Base-by-base conservation (phyloP, 192 early-diverging fungal species). In the Phycomyces blakesleeanus region DNA sequence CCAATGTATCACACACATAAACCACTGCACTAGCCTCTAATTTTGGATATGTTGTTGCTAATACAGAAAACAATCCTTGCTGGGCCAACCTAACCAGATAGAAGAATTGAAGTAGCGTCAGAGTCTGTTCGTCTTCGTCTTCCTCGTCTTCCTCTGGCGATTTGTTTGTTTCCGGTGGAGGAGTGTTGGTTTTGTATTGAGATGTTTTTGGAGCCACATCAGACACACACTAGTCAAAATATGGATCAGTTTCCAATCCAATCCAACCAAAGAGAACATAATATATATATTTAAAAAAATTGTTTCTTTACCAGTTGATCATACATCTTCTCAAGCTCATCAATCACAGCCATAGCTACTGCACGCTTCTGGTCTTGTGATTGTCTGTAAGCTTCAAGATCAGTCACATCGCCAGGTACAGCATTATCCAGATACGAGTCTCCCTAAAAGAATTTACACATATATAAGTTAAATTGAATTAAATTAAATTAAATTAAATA, bases 1-100 rank as follows among this genome's bases (percentile, higher is more conserved):
- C 51, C 6, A 63, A 22, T 9, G 51, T 27, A 44, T 63, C 61
- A n/a, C 51, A 63, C 25, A 63, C 18, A 24, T 26, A 39, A 16
- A 37, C 24, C 5, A 63, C 2, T 1, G 20, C 24, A 25, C 53
- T 34, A 21, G 51, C 24, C 22, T 52, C 16, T 8, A 52, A 14
- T 8, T 26, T 14, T n/a, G 51, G 61, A 1, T 39, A 18, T 12
- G 53, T 39, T 2, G 37, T 9, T 11, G 34, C 21, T 0, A 54
- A 3, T 15, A 54, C 15, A 39, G 51, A 39, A 26, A 53, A 54
- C 1, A 63, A 24, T 0, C 61, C 61, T 41, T 53, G 61, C n/a
- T 63, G 61, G 9, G 50, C 61, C 16, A 63, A n/a, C 39, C 61
- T 27, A 1, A 63, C 44, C 18, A 63, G 27, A 40, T 55, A 63